These are phyloP conservation scores for Rosa lucieae DNA, from an alignment of 306 rosid species.

Conservation along the genomic window DNA sequence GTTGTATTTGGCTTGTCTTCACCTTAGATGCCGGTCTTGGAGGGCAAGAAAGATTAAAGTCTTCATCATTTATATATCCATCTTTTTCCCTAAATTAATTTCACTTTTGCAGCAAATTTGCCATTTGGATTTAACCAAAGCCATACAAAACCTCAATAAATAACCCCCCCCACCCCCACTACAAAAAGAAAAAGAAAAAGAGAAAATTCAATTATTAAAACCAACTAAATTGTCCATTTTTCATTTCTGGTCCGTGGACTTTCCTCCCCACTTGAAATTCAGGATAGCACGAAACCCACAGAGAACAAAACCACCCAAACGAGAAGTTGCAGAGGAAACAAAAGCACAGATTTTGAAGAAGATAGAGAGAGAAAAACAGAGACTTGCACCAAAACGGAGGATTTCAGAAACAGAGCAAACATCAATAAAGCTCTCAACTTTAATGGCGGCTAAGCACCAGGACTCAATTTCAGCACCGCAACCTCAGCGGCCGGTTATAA, in stretches of 20 bases:
- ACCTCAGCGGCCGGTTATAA: constrained; percentile 61
- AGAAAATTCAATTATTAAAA: neutral
- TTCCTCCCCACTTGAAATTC: constrained; percentile 27
- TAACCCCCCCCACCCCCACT: neutral
- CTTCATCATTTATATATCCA: neutral
- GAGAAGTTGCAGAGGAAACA: constrained; percentile 1
- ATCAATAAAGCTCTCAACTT: neutral
- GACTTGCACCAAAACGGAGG: neutral
- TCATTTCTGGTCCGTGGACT: constrained; percentile 42
- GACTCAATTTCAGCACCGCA: constrained; percentile 41
- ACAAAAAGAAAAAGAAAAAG: neutral
- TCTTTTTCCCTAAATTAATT: constrained; percentile 1
- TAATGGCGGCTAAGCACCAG: constrained; percentile 56
- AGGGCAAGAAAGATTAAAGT: constrained; percentile 7
- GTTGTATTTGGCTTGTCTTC: neutral
- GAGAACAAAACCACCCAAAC: neutral
- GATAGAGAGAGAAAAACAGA: neutral
- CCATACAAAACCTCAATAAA: neutral
- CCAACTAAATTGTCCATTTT: constrained; percentile 13
- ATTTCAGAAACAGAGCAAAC: neutral
- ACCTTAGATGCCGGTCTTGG: constrained; percentile 9
- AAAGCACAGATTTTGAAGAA: neutral
- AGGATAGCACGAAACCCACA: constrained; percentile 46
- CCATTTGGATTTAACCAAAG: neutral
- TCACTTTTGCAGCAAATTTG: constrained; percentile 1